Percentiles rank a stretch among this genome's conserved stretches.
Evolutionary conservation across 129 eudicot species (phyloP).

Genomic region (Flaveria brownii): DNA sequence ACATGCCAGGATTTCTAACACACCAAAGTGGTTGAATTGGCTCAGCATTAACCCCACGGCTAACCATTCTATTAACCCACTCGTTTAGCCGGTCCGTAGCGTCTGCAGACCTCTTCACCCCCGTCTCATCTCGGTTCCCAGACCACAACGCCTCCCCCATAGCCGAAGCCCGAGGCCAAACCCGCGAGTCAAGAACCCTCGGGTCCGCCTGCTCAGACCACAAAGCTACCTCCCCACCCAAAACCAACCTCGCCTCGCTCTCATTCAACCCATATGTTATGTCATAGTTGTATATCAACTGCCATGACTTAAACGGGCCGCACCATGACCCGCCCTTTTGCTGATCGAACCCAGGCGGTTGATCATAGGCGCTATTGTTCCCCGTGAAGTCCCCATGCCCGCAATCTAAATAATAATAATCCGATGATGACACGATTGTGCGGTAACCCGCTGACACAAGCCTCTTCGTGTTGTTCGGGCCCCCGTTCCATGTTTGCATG

Average conservation of each 20-base stretch:
- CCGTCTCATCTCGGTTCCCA: conserved; percentile 70
- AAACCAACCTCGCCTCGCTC: conserved; percentile 63
- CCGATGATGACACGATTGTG: conserved; percentile 74
- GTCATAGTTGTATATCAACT: conserved; percentile 76
- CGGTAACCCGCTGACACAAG: conserved; percentile 77
- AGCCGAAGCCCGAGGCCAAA: conserved; percentile 87
- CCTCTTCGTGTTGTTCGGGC: conserved; percentile 70
- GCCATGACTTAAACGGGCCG: conserved; percentile 92
- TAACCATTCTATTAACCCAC: conserved; percentile 84
- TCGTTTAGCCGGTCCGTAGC: conserved; percentile 83
- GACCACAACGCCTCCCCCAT: conserved; percentile 86
- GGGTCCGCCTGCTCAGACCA: conserved; percentile 95
- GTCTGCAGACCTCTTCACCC: conserved; percentile 80
- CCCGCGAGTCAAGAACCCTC: conserved; percentile 63
- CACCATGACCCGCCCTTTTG: conserved; percentile 90
- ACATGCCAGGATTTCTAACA: conserved; percentile 80
- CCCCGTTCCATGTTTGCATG: conserved; percentile 82
- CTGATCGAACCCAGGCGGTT: conserved; percentile 55
- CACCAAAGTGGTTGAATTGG: conserved; percentile 98
- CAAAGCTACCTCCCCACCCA: conserved; percentile 93
- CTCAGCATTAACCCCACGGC: conserved; percentile 78
- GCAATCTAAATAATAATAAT: conserved; percentile 80
- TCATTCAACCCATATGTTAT: conserved; percentile 63
- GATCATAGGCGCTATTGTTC: conserved; percentile 54
- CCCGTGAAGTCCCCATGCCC: conserved; percentile 94